Evolutionary conservation across 1,139 yeast genomes (phyloP), one percentile per base, ranked within the genome.

Genomic region (Taphrina wiesneri): DNA sequence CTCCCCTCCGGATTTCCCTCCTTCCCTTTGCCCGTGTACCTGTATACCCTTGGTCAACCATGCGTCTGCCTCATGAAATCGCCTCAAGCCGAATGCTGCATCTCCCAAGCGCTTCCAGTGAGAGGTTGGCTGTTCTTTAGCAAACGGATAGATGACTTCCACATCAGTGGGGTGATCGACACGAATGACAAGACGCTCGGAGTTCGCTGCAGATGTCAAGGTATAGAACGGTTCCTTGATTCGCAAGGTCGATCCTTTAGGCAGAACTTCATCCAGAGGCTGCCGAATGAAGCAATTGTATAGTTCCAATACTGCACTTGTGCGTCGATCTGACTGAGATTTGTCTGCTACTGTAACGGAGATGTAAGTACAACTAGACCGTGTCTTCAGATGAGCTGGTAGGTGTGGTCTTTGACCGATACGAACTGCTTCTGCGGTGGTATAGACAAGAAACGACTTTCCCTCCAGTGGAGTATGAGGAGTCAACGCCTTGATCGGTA

Each of bases 131-230:
- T 23, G 25, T 3, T 39, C 45, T n/a, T 2, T 7, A 11, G 41
- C 56, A 6, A 15, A 5, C 13, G 32, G 32, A 13, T 39, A 13
- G 23, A 54, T 23, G 28, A 51, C 26, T 15, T 60, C 64, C 13
- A 60, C 41, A 30, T 51, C 57, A 15, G 64, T 49, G 2, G 57
- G 64, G n/a, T 60, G 64, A 28, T 60, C 57, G n/a, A 60, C 57
- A 13, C 51, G 57, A 17, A 60, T 25, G 21, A 60, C 64, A 1
- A 54, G 26, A 17, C 39, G 46, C 9, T 54, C 51, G 11, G 51
- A 15, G 30, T 34, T 36, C 30, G 46, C 25, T 9, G 41, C 41
- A 11, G 51, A 36, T 15, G 57, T 25, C 28, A 60, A 43, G 11
- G 64, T 41, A 21, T 36, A 32, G 17, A 39, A 60, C 15, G 64